Percentiles rank a stretch among this genome's conserved stretches.
These are phyloP conservation scores for Ogataea hybrid DNA, from an alignment of 1,139 yeast genomes.

Conservation along the genomic window DNA sequence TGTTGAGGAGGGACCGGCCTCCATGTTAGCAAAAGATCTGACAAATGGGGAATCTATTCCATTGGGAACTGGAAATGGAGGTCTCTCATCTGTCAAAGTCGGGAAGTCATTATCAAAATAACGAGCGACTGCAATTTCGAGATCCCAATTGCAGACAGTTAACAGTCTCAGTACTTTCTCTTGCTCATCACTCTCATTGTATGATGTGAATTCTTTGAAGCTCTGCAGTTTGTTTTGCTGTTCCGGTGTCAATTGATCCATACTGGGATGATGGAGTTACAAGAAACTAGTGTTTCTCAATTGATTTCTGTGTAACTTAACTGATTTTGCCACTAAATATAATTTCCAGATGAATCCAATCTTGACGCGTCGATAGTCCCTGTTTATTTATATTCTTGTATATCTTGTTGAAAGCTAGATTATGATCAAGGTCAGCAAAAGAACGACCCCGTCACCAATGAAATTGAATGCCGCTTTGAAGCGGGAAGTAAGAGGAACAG, in stretches of 20 bases:
- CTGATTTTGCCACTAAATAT: constrained; percentile 11
- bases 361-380: constrained; percentile 10
- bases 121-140: constrained; percentile 48
- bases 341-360: background rate
- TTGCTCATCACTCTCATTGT: constrained; percentile 36
- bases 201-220: constrained; percentile 47
- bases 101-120: constrained; percentile 50
- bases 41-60: background rate
- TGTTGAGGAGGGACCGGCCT: background rate
- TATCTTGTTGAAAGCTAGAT: background rate
- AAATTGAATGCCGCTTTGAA: background rate
- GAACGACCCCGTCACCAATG: constrained; percentile 7
- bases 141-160: constrained; percentile 44
- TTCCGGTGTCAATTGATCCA: constrained; percentile 25
- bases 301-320: background rate
- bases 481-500: background rate
- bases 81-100: constrained; percentile 24
- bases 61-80: constrained; percentile 5
- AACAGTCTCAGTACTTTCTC: constrained; percentile 40
- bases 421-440: constrained; percentile 13
- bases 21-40: background rate
- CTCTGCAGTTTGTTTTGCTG: constrained; percentile 33
- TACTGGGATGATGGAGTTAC: constrained; percentile 1
- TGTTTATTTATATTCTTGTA: constrained; percentile 3
- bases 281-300: no score